Conservation (phyloP, 352 stramenopile species). For the Globisporangium middletonii region DNA sequence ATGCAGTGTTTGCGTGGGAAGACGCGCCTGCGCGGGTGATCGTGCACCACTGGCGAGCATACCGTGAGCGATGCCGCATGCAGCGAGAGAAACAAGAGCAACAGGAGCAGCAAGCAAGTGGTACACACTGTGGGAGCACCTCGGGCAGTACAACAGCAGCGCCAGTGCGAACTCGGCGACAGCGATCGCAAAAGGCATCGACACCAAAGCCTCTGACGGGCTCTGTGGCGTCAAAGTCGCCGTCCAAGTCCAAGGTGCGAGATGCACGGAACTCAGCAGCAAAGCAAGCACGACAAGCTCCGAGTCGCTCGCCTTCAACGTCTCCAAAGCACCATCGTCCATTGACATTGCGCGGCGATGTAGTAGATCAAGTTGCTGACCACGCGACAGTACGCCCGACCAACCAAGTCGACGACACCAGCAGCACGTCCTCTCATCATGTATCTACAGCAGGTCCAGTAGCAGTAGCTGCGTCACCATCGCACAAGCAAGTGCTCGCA, state of each 20-base stretch:
- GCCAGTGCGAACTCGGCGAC: not conserved
- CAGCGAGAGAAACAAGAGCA: not conserved
- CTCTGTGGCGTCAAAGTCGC: not conserved
- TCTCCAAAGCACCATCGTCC: not conserved
- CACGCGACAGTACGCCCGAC: not conserved
- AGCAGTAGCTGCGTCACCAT: not conserved
- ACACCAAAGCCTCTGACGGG: not conserved
- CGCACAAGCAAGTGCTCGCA: not conserved
- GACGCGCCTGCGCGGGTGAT: slow-evolving; percentile 25
- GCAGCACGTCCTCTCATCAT: too few relatives aligned
- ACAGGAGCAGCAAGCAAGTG: not conserved
- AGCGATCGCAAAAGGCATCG: not conserved
- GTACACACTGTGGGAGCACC: not conserved
- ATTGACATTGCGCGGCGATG: too few relatives aligned
- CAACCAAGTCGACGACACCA: not conserved
- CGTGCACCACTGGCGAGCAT: slow-evolving; percentile 24
- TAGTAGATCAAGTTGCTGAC: too few relatives aligned
- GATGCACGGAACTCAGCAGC: not conserved
- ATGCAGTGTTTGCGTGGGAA: slow-evolving; percentile 29
- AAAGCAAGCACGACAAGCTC: not conserved
- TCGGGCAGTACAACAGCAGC: not conserved
- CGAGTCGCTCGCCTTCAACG: not conserved
- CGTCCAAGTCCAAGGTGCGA: not conserved
- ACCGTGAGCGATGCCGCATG: not conserved
- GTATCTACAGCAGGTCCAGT: too few relatives aligned